Evolutionary conservation across 805 yeast species (phyloP), one percentile per base, ranked within the genome.

Genomic region (Teunomyces atbi): DNA sequence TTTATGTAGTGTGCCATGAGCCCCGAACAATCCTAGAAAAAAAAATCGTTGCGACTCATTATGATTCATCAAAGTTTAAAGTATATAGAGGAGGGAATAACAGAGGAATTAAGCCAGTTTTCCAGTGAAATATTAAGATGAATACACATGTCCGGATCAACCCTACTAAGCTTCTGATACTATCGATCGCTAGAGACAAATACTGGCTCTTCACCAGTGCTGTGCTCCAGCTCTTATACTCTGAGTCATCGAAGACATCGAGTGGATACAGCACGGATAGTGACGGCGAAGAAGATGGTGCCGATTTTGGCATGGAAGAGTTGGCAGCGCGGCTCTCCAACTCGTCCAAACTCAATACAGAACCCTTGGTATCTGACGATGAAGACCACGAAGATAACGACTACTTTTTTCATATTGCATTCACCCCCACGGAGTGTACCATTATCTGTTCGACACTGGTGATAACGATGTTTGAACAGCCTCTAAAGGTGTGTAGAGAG

Each of bases 371-470:
- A n/a, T 26, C 32, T 6, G 46, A 43, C 6, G 44, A 41, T 34
- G 52, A 47, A 19, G 51, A 48, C 4, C 59, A 55, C 18, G 54
- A 55, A 2, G 59, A 57, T 13, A 62, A 62, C 1, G 71, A 73
- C 27, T 57, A 59, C 42, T 82, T 83, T 57, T 77, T 81, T 55
- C 86, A 81, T 56, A 68, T 83, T 29, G 83, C 86, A 2, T 77
- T 79, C 54, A 79, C 86, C 0, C 84, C 84, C 0, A 60, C 66
- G n/a, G 88, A 83, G 55, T 77, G 84, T 50, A 81, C 87, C 0
- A 64, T 83, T 5, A 82, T 83, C 51, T 78, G 82, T 49, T 66
- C 81, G 1, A 59, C 67, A 1, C 49, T 71, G n/a, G 69, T 78
- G 45, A 53, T 62, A 0, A 50, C 52, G 18, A 61, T 70, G 11